Evolutionary conservation across 805 yeast genomes (phyloP), one percentile per base, ranked within the genome.

Genomic region (Candida tibetensis): DNA sequence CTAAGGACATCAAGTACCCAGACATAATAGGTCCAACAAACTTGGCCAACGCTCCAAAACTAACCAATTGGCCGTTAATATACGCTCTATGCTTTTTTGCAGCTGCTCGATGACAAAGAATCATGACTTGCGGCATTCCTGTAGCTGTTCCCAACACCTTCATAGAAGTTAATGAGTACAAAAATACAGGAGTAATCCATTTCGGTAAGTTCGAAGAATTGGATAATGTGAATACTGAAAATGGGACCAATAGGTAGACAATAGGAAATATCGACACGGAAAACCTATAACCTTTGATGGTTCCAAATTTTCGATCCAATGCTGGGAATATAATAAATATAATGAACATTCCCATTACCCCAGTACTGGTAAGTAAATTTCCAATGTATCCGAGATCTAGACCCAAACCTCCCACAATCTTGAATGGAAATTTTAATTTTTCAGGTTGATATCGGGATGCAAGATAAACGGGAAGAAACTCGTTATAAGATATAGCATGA

Each of bases 401-500:
- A 10, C 69, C 70, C 41, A 64, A 60, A 0, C 71, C 70, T 10
- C 71, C 71, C 5, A 42, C 53, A 21, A 66, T 61, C n/a, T 35
- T 40, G 43, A 62, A 60, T 1, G 71, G 71, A 42, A 64, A 66
- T 22, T 48, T 33, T 28, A 64, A 46, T 17, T 47, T 41, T 7
- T 57, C 58, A 2, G 41, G 49, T 32, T 49, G 51, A 41, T 62
- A 50, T 16, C 55, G 45, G 2, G 64, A 51, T 1, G 70, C 71
- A 15, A 66, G 46, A 33, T 63, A 59, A 13, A 65, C 64, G 1
- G 71, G 71, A 25, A 65, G 47, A 37, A 66, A 66, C 41, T 66
- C 71, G 36, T 44, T 51, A 47, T 59, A 65, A 5, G 62, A 51
- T 16, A 62, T 49, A 17, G 48, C 45, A 45, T 66, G 70, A 27